A percentile compares a stretch with the other conserved stretches of the same genome.
These are phyloP conservation scores for Botrytis aclada DNA, from an alignment of 2,329 filamentous ascomycete genomes.

Conservation along the genomic window DNA sequence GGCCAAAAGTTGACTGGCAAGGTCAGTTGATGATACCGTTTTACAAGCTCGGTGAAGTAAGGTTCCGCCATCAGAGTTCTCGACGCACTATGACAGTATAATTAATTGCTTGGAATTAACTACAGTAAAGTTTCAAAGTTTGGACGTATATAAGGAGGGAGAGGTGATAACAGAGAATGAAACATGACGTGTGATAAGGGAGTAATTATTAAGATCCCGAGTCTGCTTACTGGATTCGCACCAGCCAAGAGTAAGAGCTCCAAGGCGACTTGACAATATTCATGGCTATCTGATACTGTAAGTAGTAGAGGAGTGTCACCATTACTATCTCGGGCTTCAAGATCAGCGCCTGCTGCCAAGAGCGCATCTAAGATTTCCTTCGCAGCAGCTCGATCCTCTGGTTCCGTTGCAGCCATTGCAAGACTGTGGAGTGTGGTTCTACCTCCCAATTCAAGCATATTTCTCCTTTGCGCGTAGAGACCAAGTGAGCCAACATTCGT, in stretches of 20 bases:
- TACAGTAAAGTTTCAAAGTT: background rate
- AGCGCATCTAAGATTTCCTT: conserved; percentile 21
- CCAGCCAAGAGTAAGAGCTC: conserved; percentile 17
- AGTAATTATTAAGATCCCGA: background rate
- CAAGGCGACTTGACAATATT: background rate
- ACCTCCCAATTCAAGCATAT: no score
- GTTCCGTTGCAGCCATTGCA: background rate
- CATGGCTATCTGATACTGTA: background rate
- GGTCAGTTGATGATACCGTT: background rate
- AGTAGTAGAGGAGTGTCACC: conserved; percentile 26
- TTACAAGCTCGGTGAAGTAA: conserved; percentile 8
- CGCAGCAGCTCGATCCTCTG: background rate
- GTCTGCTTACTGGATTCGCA: background rate
- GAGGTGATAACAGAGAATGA: background rate
- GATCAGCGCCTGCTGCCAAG: conserved; percentile 30
- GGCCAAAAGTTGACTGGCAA: background rate
- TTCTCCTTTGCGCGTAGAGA: no score
- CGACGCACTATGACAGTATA: background rate
- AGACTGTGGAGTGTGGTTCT: background rate
- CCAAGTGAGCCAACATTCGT: no score
- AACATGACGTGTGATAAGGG: background rate
- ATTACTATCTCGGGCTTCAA: conserved; percentile 25
- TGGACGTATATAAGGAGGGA: background rate
- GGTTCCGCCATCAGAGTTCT: background rate
- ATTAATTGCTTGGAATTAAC: background rate